A percentile compares a stretch with the other conserved stretches of the same genome.
These are phyloP conservation scores for Acacia crassicarpa DNA, from an alignment of 306 rosid genomes.

Conservation along the genomic window DNA sequence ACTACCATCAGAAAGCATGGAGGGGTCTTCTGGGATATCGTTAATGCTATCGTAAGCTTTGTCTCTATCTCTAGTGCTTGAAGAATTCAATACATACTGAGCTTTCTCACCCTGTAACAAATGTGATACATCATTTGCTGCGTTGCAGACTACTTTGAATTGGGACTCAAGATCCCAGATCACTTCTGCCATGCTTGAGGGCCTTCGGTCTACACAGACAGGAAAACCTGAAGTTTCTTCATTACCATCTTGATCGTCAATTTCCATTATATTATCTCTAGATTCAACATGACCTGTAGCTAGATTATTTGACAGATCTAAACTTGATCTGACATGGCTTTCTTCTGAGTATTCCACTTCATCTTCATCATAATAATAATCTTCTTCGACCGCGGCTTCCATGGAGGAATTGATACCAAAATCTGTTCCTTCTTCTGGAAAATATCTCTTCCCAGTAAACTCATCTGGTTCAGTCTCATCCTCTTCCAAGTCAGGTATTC, in stretches of 20 bases:
- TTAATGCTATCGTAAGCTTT: conserved; percentile 37
- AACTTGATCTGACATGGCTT: conserved; percentile 35
- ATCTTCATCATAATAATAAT: conserved; percentile 29
- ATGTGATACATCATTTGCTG: conserved; percentile 72
- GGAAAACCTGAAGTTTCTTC: conserved; percentile 82
- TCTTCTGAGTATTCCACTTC: conserved; percentile 33
- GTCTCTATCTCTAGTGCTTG: conserved; percentile 53
- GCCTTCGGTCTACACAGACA: conserved; percentile 75
- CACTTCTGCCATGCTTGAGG: conserved; percentile 85
- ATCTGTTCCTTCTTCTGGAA: conserved; percentile 49
- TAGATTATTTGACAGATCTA: conserved; percentile 58
- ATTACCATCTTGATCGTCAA: conserved; percentile 47
- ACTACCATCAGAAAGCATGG: conserved; percentile 51
- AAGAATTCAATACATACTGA: conserved; percentile 48
- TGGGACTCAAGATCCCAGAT: conserved; percentile 79
- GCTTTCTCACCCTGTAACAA: conserved; percentile 74
- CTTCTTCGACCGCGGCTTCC: conserved; percentile 70
- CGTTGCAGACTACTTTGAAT: conserved; percentile 63
- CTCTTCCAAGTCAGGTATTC: conserved; percentile 89
- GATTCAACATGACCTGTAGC: conserved; percentile 50
- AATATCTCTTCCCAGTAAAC: conserved; percentile 29
- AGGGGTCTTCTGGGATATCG: conserved; percentile 48
- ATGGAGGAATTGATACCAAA: conserved; percentile 36
- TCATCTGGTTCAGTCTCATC: conserved; percentile 64
- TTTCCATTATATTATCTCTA: conserved; percentile 46